Conservation (phyloP, 2,329 filamentous ascomycete species). For the Alternaria triticina region DNA sequence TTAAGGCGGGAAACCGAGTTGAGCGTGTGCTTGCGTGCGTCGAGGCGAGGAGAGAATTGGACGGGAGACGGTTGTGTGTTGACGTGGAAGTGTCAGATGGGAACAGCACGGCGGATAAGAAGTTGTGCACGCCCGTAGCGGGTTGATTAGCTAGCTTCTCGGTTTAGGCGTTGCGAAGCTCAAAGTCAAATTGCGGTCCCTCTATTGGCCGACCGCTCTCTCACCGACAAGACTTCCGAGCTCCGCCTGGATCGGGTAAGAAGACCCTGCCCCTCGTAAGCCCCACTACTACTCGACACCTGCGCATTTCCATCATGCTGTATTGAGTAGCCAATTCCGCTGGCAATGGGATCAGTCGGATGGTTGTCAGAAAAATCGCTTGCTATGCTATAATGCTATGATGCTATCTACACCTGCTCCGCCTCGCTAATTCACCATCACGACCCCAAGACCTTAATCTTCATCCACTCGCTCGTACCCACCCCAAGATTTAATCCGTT, state of each 20-base stretch:
- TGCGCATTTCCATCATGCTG: too few relatives aligned
- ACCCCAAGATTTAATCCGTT: constrained; percentile 83
- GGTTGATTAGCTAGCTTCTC: constrained; percentile 10
- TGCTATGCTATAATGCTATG: not conserved
- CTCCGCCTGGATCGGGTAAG: constrained; percentile 20
- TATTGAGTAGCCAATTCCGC: not conserved
- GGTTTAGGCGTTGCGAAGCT: constrained; percentile 6
- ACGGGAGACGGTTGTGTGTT: not conserved
- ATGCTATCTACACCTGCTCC: not conserved
- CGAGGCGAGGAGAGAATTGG: not conserved
- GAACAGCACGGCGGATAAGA: constrained; percentile 15
- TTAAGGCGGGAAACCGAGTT: not conserved
- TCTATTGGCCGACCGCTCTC: constrained; percentile 20
- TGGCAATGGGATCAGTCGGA: not conserved
- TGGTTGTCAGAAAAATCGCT: not conserved
- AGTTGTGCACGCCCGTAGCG: constrained; percentile 19
- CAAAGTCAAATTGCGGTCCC: constrained; percentile 18
- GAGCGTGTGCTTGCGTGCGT: not conserved
- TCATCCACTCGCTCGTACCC: constrained; percentile 89
- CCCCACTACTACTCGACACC: too few relatives aligned
- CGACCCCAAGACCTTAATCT: constrained; percentile 70
- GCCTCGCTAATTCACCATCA: constrained; percentile 1
- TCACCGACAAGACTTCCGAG: constrained; percentile 10
- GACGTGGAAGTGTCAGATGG: constrained; percentile 9
- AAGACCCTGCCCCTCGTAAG: constrained; percentile 6